Conservation (phyloP, 2,329 filamentous ascomycete species). For the Fusarium avenaceum region DNA sequence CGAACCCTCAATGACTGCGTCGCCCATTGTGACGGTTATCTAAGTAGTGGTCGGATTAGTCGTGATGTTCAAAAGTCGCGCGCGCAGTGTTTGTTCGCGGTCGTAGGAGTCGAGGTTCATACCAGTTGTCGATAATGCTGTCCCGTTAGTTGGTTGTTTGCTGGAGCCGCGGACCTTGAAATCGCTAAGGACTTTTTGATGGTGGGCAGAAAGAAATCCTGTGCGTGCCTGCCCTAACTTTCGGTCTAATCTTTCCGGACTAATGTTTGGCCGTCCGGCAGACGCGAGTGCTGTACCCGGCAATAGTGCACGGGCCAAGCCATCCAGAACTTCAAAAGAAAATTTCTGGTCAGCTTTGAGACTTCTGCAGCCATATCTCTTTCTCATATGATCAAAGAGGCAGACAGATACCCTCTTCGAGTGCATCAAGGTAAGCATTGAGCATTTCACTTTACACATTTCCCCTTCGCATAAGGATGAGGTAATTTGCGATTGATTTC, state of each 20-base stretch:
- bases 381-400: slow-evolving; percentile 37
- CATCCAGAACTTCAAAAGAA: slow-evolving; percentile 48
- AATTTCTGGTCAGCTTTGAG: slow-evolving; percentile 30
- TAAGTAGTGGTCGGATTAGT: slow-evolving; percentile 56
- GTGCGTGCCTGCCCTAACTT: slow-evolving; percentile 56
- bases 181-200: slow-evolving; percentile 59
- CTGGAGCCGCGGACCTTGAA: slow-evolving; percentile 55
- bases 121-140: slow-evolving; percentile 58
- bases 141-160: slow-evolving; percentile 57
- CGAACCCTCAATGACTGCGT: slow-evolving; percentile 84
- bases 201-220: slow-evolving; percentile 57
- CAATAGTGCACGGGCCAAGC: slow-evolving; percentile 41
- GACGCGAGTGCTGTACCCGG: slow-evolving; percentile 2
- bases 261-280: slow-evolving; percentile 48
- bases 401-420: slow-evolving; percentile 14
- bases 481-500: slow-evolving; percentile 99
- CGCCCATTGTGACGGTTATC: slow-evolving; percentile 81
- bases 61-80: slow-evolving; percentile 47
- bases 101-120: slow-evolving; percentile 53
- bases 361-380: slow-evolving; percentile 7
- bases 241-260: slow-evolving; percentile 47
- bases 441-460: slow-evolving; percentile 7
- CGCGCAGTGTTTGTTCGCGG: slow-evolving; percentile 46
- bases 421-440: slow-evolving; percentile 50
- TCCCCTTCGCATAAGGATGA: slow-evolving; percentile 74